Evolutionary conservation across 78 protist genomes (phyloP).

Genomic region (Tieghemostelium lacteum): DNA sequence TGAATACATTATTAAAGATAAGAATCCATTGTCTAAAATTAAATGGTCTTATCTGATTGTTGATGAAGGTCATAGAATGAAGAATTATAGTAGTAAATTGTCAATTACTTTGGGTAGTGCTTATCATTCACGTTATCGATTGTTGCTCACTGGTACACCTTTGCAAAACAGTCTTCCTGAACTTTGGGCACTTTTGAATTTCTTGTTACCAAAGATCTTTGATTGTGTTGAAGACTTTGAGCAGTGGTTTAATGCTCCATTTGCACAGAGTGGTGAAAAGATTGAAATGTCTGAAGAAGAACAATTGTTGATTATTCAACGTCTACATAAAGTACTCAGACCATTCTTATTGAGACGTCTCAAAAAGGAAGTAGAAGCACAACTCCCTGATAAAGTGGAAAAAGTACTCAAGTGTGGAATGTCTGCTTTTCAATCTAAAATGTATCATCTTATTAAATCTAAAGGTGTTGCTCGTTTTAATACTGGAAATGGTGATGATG

Average conservation of each 20-base stretch:
- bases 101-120: slow-evolving; percentile 24
- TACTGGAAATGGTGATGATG: too few relatives aligned
- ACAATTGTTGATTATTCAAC: slow-evolving; percentile 74
- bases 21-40: slow-evolving; percentile 29
- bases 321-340: slow-evolving; percentile 84
- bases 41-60: slow-evolving; percentile 87
- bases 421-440: slow-evolving; percentile 79
- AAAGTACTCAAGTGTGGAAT: slow-evolving; percentile 77
- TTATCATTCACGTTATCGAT: slow-evolving; percentile 46
- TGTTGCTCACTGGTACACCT: slow-evolving; percentile 98
- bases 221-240: slow-evolving; percentile 82
- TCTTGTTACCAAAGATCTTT: slow-evolving; percentile 91
- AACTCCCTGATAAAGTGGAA: slow-evolving; percentile 92
- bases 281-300: slow-evolving; percentile 88
- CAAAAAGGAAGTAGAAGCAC: slow-evolving; percentile 90
- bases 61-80: slow-evolving; percentile 94
- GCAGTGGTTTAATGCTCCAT: slow-evolving; percentile 94
- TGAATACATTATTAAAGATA: slow-evolving; percentile 79
- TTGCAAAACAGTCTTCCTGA: slow-evolving; percentile 95
- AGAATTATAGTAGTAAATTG: slow-evolving; percentile 60
- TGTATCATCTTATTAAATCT: slow-evolving; percentile 75
- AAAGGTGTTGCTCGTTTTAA: slow-evolving; percentile 45
- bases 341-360: slow-evolving; percentile 93
- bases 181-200: slow-evolving; percentile 95
- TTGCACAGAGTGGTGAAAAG: slow-evolving; percentile 74